phyloP scores from a whole-genome alignment of 306 rosid species.

The Malus asiatica region DNA sequence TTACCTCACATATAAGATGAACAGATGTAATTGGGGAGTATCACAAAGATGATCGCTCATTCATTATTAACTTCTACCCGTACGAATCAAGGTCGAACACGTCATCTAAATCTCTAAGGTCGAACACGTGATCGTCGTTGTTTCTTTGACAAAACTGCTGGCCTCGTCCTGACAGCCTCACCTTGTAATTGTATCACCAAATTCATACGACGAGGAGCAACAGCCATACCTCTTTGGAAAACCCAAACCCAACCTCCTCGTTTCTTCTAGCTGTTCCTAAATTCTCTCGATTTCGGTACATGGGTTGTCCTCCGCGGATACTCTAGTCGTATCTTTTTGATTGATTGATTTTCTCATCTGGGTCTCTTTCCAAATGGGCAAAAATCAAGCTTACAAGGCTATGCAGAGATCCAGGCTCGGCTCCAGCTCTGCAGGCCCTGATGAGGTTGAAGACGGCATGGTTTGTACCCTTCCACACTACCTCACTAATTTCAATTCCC shows the following conservation, averaged over 20 bases:
- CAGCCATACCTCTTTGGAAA: not conserved
- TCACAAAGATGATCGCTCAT: no score
- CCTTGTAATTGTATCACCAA: not conserved
- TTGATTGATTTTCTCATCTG: not conserved
- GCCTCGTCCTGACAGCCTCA: not conserved
- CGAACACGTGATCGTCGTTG: not conserved
- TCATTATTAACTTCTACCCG: not conserved
- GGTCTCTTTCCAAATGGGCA: slow-evolving; percentile 53
- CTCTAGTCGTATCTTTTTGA: not conserved
- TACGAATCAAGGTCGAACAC: not conserved
- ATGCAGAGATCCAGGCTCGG: slow-evolving; percentile 95
- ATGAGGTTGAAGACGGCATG: slow-evolving; percentile 98
- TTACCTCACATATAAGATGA: no score
- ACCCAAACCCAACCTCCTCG: not conserved
- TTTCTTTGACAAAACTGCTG: not conserved
- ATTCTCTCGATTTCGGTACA: not conserved
- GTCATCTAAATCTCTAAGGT: not conserved
- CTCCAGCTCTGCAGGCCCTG: slow-evolving; percentile 80
- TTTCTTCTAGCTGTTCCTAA: not conserved
- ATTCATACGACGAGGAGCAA: not conserved
- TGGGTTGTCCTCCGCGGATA: not conserved
- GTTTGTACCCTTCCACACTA: slow-evolving; percentile 96
- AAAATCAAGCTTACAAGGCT: slow-evolving; percentile 98
- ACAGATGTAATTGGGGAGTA: no score
- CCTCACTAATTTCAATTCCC: not conserved